phyloP scores from a whole-genome alignment of 495 filamentous ascomycete species.

The Penicillium pancosmium region DNA sequence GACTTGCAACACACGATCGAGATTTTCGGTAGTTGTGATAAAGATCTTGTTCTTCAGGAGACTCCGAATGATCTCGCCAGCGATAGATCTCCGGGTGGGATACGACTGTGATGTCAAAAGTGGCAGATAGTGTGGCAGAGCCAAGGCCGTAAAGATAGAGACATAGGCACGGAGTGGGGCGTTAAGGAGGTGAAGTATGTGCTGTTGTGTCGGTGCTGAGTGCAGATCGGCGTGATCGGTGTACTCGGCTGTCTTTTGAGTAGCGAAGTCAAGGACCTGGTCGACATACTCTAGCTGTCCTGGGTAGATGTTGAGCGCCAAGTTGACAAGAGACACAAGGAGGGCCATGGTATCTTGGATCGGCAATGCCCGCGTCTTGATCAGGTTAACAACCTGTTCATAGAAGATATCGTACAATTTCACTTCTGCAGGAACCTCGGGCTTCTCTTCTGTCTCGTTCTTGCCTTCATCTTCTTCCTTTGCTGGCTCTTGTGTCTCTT shows the following conservation, averaged over 20 bases:
- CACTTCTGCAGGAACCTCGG: constrained; percentile 77
- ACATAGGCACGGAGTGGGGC: constrained; percentile 87
- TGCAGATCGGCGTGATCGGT: constrained; percentile 93
- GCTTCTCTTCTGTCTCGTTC: constrained; percentile 39
- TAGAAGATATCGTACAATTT: constrained; percentile 98
- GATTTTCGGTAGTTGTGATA: constrained; percentile 73
- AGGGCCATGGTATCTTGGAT: constrained; percentile 95
- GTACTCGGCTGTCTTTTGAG: constrained; percentile 83
- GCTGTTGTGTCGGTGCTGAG: constrained; percentile 82
- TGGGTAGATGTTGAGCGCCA: constrained; percentile 94
- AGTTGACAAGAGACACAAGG: constrained; percentile 86
- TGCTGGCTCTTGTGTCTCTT: constrained; percentile 23
- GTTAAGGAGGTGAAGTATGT: constrained; percentile 83
- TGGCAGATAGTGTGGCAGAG: constrained; percentile 87
- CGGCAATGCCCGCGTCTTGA: constrained; percentile 84
- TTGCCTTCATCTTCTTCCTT: constrained; percentile 23
- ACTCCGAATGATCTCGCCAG: constrained; percentile 79
- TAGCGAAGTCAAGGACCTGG: constrained; percentile 87
- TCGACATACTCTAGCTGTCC: constrained; percentile 92
- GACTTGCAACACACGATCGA: constrained; percentile 87
- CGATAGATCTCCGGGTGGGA: constrained; percentile 85
- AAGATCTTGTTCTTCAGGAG: constrained; percentile 77
- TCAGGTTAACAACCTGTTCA: constrained; percentile 90
- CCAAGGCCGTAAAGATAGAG: constrained; percentile 90
- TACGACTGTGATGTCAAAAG: constrained; percentile 92